Evolutionary conservation across 1,284 basidiomycete genomes (phyloP), one percentile per base, ranked within the genome.

Genomic region (Bondarzewia mesenterica): DNA sequence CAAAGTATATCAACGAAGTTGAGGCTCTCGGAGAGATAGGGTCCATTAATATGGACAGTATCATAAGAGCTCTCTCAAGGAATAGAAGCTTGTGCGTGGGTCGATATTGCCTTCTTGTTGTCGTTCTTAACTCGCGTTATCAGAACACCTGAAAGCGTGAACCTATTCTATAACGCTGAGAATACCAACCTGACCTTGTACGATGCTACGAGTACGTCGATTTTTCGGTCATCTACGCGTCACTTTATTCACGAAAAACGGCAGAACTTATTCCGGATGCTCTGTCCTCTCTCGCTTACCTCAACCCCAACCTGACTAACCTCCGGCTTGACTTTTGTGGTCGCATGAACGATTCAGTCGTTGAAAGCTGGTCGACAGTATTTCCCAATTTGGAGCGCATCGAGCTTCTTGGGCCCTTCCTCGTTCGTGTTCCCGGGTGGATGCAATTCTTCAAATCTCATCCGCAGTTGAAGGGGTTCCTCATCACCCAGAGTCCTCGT

Each of bases 1-100:
- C 87, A 23, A 76, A 80, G 43, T 80, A 92, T 60, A 96, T 98
- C 49, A 80, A 94, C 51, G 85, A 94, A 53, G 85, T 97, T 14
- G 93, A 97, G 53, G 85, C 88, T 0, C 71, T 98, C 5, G 93
- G 93, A 0, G 84, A 93, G 57, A 88, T 97, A 48, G 90, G 92
- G 1, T 60, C 75, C 1, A 65, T 86, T 62, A 94, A 91, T 60
- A 72, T 91, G 69, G 82, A 92, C 54, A 80, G 83, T 42, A 86
- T 95, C 40, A 80, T 87, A 21, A 87, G 87, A 63, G 86, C 92
- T 16, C 76, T 99, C 35, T 86, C 87, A 36, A 90, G 89, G 64
- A 92, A 88, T 58, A 77, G 95, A 29, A 80, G 85, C 52, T 70
- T 99, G 85, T 93, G 61, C 61, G 87, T 77, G 23, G 36, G 25